Conservation (phyloP, 148 eudicot genomes). For the Cornus suecica region DNA sequence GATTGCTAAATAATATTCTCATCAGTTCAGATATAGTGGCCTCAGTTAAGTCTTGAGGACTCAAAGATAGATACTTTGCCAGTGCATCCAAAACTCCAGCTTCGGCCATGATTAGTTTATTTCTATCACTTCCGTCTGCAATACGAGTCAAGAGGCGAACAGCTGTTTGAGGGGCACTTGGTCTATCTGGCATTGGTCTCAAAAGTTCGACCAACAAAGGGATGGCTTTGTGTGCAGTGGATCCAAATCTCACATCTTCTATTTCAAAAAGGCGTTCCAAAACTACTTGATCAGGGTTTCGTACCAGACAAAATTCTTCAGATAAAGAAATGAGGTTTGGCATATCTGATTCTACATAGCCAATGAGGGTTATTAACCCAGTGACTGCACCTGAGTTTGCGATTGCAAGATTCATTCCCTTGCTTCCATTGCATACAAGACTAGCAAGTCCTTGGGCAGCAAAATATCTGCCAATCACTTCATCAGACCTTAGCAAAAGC, state of each 20-base stretch:
- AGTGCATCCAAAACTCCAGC: constrained; percentile 84
- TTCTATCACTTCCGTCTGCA: constrained; percentile 67
- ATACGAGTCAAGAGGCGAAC: constrained; percentile 55
- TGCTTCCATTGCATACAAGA: constrained; percentile 54
- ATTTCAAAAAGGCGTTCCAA: constrained; percentile 57
- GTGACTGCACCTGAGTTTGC: constrained; percentile 74
- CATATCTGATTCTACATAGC: constrained; percentile 64
- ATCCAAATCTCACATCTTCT: constrained; percentile 69
- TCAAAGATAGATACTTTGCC: constrained; percentile 68
- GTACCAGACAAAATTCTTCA: constrained; percentile 60
- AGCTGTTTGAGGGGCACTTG: constrained; percentile 62
- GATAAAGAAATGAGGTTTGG: constrained; percentile 59
- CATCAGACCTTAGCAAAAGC: constrained; percentile 62
- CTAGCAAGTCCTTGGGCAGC: constrained; percentile 87
- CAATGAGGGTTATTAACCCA: constrained; percentile 54
- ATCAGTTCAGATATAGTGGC: constrained; percentile 57
- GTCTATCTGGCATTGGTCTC: constrained; percentile 83
- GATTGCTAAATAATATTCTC: constrained; percentile 63
- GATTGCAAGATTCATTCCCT: constrained; percentile 56
- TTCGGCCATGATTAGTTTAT: constrained; percentile 77
- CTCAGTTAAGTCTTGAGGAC: constrained; percentile 74
- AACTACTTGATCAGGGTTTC: constrained; percentile 64
- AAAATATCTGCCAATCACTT: constrained; percentile 58
- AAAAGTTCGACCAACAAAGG: constrained; percentile 76
- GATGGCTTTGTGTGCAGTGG: constrained; percentile 64